These are phyloP conservation scores for Populus alba DNA, from an alignment of 345 rosid genomes.

Conservation along the genomic window DNA sequence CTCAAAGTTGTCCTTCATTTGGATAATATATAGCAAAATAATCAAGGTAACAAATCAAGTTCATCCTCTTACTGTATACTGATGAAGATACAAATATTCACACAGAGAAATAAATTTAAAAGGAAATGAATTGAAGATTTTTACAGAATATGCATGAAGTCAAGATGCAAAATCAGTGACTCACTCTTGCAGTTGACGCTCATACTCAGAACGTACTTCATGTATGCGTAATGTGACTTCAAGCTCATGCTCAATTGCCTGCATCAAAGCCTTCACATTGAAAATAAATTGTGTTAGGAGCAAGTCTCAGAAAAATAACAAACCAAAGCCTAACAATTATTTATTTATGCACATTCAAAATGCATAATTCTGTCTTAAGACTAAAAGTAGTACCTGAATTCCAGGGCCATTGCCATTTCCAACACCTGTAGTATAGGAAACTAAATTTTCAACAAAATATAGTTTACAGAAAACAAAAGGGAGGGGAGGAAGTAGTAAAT, in stretches of 20 bases:
- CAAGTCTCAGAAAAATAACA: background rate
- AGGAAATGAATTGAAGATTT: background rate
- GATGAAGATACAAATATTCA: background rate
- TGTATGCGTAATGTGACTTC: conserved; percentile 87
- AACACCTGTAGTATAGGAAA: conserved; percentile 34
- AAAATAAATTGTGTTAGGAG: conserved; percentile 8
- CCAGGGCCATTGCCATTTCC: conserved; percentile 69
- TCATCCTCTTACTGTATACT: background rate
- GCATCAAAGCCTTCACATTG: conserved; percentile 68
- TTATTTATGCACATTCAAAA: conserved; percentile 9
- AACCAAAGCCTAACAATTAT: background rate
- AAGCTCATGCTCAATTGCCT: conserved; percentile 89
- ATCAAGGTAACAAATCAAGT: background rate
- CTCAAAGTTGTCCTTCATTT: background rate
- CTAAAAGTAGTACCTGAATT: conserved; percentile 60
- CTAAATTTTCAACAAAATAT: conserved; percentile 14
- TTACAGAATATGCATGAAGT: background rate
- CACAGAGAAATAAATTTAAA: background rate
- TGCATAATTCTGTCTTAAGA: background rate
- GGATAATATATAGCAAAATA: background rate
- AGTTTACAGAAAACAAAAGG: conserved; percentile 9
- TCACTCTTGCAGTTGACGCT: conserved; percentile 92
- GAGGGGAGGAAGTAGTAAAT: conserved; percentile 13
- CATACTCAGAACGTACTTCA: conserved; percentile 92
- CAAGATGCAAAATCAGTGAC: conserved; percentile 23